These are phyloP conservation scores for Lentinula detonsa DNA, from an alignment of 768 basidiomycete species.

Conservation along the genomic window DNA sequence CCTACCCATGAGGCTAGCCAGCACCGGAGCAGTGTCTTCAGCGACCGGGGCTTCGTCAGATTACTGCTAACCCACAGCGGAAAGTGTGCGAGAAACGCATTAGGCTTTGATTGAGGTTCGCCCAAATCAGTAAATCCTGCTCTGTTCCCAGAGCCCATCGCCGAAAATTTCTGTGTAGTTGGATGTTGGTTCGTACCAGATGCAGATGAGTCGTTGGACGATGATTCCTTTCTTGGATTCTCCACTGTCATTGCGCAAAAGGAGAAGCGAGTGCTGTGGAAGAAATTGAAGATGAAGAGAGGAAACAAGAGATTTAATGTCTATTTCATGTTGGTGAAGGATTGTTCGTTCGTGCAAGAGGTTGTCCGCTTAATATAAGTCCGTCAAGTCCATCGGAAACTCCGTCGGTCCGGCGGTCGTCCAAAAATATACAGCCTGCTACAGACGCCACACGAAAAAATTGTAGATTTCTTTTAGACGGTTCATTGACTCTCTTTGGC, in stretches of 20 bases:
- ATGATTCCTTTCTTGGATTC: background rate
- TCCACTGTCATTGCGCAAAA: background rate
- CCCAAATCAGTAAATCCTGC: background rate
- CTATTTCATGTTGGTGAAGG: background rate
- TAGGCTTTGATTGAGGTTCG: background rate
- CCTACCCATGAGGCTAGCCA: constrained; percentile 34
- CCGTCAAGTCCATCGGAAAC: background rate
- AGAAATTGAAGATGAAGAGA: background rate
- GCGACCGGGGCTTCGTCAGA: constrained; percentile 26
- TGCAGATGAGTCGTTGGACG: background rate
- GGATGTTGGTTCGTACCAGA: background rate
- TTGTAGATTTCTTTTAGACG: no score
- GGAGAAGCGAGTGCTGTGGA: background rate
- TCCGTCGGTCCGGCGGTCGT: background rate
- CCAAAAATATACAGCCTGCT: no score
- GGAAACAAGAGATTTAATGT: background rate
- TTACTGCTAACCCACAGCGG: constrained; percentile 33
- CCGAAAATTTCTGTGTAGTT: background rate
- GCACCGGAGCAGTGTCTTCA: constrained; percentile 32
- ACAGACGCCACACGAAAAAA: no score
- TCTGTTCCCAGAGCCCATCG: background rate
- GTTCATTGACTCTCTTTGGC: no score
- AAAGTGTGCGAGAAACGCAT: constrained; percentile 8
- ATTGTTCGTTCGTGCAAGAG: background rate
- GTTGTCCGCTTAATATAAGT: no score